Percentiles rank a stretch among this genome's conserved stretches.
phyloP scores from a whole-genome alignment of 139 green algal species.

The Pseudopediastrum boryanum region DNA sequence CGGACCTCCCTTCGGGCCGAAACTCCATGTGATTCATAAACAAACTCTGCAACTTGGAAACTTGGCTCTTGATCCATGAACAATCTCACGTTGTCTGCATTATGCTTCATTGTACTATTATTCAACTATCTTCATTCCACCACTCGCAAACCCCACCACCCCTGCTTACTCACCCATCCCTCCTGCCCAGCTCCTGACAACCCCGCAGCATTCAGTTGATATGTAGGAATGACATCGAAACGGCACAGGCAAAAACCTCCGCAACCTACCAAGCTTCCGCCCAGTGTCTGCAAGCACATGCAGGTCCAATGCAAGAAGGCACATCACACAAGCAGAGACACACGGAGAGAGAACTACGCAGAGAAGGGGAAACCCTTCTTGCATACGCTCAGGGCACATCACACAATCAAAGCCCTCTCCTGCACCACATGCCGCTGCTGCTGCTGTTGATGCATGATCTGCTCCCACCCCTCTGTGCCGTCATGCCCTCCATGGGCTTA shows the following conservation, averaged over 20 bases:
- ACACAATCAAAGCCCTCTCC: too few relatives aligned
- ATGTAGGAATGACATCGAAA: slow-evolving; percentile 17
- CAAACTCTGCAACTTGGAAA: too few relatives aligned
- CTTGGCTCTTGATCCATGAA: too few relatives aligned
- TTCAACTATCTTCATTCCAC: too few relatives aligned
- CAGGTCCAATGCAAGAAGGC: slow-evolving; percentile 29
- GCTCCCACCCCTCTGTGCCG: slow-evolving; percentile 2
- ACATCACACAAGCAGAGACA: slow-evolving; percentile 20
- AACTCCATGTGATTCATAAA: too few relatives aligned
- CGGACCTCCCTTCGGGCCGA: too few relatives aligned
- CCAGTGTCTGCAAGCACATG: slow-evolving; percentile 22
- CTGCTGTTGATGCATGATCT: neutral
- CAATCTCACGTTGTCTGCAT: too few relatives aligned
- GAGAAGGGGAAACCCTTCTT: too few relatives aligned
- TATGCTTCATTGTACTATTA: too few relatives aligned
- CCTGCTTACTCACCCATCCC: neutral
- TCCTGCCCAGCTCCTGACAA: neutral
- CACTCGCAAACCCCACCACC: neutral
- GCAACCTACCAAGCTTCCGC: slow-evolving; percentile 8
- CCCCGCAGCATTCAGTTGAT: neutral
- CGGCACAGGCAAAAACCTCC: slow-evolving; percentile 40
- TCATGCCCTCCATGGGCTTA: too few relatives aligned
- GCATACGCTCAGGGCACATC: too few relatives aligned
- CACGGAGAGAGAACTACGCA: too few relatives aligned
- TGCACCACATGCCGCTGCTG: neutral